Evolutionary conservation across 225 moss, liverwort and hornwort species (phyloP).

Genomic region (Marchantia paleacea): DNA sequence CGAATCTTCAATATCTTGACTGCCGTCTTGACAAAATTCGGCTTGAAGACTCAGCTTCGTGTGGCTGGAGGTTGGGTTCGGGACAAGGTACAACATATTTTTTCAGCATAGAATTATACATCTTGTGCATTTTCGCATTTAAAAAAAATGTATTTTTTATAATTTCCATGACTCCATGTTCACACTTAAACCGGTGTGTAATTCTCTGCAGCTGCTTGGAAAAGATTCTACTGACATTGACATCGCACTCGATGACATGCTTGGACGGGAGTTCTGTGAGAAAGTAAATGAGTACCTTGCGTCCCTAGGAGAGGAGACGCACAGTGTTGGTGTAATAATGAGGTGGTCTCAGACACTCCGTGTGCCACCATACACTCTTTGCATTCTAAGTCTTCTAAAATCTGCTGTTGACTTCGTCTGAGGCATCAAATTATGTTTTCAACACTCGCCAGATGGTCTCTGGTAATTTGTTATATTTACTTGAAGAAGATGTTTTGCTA

Average conservation of each 20-base stretch:
- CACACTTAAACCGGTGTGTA: not conserved
- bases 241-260: conserved; percentile 85
- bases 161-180: not conserved
- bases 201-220: conserved; percentile 67
- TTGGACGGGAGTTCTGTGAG: conserved; percentile 77
- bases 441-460: not conserved
- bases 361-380: not conserved
- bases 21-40: conserved; percentile 60
- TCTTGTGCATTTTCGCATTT: not conserved
- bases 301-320: conserved; percentile 73
- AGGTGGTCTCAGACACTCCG: conserved; percentile 41
- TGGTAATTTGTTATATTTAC: not conserved
- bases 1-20: conserved; percentile 59
- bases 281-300: conserved; percentile 79
- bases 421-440: not conserved
- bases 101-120: not conserved
- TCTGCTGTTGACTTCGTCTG: not conserved
- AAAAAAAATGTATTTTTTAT: not conserved
- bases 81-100: conserved; percentile 54
- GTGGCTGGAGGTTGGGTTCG: conserved; percentile 98
- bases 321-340: conserved; percentile 65
- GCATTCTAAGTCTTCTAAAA: not conserved
- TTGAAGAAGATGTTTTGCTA: not conserved
- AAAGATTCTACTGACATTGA: conserved; percentile 81
- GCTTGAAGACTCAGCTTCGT: conserved; percentile 67